Percentiles rank a stretch among this genome's conserved stretches.
Conservation (phyloP, 2,329 filamentous ascomycete genomes). For the Penicillium vulpinum region DNA sequence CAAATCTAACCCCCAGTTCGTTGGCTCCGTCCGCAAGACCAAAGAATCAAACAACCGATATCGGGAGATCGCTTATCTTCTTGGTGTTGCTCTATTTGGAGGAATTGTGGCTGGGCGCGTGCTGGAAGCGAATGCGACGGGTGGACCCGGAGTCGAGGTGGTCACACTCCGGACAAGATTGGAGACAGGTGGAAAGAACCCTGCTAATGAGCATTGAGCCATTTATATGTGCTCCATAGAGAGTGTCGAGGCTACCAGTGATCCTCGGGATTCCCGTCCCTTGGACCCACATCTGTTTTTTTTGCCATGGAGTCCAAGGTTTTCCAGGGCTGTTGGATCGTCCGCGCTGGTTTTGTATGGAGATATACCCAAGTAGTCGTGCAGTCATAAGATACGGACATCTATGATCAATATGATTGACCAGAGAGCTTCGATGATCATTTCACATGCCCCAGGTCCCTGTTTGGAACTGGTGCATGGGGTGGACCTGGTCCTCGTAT, state of each 20-base stretch:
- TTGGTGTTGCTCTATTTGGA: neutral
- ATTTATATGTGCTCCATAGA: no score
- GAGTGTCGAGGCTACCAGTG: neutral
- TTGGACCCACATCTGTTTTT: neutral
- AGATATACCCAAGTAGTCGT: neutral
- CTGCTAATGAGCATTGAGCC: neutral
- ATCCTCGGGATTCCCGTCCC: neutral
- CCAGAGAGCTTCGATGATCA: neutral
- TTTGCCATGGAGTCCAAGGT: neutral
- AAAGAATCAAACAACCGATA: neutral
- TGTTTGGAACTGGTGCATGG: conserved; percentile 23
- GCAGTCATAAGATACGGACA: neutral
- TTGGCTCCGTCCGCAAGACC: neutral
- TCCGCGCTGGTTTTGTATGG: neutral
- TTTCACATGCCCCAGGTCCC: conserved; percentile 19
- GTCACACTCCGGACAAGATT: neutral
- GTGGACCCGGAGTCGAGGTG: neutral
- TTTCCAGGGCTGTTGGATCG: neutral
- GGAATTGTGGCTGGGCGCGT: neutral
- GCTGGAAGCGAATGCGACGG: neutral
- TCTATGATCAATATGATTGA: neutral
- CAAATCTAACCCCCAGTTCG: neutral
- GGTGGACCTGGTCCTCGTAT: conserved; percentile 25
- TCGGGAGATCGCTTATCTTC: neutral
- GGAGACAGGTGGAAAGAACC: neutral